Evolutionary conservation across 352 stramenopile genomes (phyloP), one percentile per base, ranked within the genome.

Genomic region (Phytophthora lateralis): DNA sequence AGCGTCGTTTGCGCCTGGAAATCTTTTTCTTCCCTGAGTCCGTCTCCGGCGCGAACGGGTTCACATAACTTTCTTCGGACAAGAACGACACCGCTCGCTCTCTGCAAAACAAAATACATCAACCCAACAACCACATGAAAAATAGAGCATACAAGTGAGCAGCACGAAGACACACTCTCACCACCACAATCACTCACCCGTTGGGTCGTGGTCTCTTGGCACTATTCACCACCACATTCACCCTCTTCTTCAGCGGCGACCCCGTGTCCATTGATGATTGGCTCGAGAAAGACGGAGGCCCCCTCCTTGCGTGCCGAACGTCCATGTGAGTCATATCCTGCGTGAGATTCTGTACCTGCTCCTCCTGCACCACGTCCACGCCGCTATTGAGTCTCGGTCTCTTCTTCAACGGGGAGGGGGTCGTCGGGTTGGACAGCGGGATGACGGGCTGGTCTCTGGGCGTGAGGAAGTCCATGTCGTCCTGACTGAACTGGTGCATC

Each of bases 401-500:
- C 39, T 95, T 95, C 55, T 93, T 93, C 20, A 95, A 68, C 6
- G 86, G 86, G 27, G 86, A 93, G 15, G 86, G 86, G 30, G 86
- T 93, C 47, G 81, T 91, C 8, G 86, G 84, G 45, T 93, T 85
- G 18, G 86, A 95, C 42, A 95, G 65, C 10, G 83, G 84, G 54
- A 93, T 75, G 32, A 95, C 84, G 1, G 86, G 86, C 55, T 95
- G 86, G 63, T 95, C 86, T 55, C 85, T 66, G 15, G 86, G 86
- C 47, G 86, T 95, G 34, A 89, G 77, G 71, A 93, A 95, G 69
- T 95, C 86, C 63, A 93, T 72, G 14, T 91, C 83, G 67, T 95
- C 84, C 51, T 95, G 86, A 50, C 84, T 93, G 74, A 82, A 93
- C 56, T 77, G 84, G 55, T 90, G 86, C 69, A 89, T 69, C 12